Evolutionary conservation across 306 rosid species (phyloP).

Genomic region (Cyamopsis tetragonoloba): DNA sequence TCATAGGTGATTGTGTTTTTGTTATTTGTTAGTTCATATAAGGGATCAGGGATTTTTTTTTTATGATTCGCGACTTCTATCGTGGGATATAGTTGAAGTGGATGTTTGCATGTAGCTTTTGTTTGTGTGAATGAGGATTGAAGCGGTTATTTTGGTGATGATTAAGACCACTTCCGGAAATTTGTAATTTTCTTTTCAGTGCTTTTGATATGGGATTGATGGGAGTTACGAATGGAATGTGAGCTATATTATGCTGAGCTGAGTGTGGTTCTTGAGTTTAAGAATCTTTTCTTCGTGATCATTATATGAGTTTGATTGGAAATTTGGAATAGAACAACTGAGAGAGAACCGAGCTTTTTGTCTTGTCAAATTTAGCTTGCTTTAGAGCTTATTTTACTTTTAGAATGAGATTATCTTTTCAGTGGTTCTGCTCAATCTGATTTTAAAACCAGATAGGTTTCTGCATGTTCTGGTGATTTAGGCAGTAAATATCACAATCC

Average conservation of each 20-base stretch:
- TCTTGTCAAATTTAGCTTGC: background rate
- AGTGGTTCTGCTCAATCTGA: background rate
- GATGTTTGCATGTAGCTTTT: slow-evolving; percentile 13
- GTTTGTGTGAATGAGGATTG: background rate
- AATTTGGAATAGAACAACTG: background rate
- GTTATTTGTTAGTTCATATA: background rate
- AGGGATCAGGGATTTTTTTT: too few relatives aligned
- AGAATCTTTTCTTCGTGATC: background rate
- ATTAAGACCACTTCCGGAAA: background rate
- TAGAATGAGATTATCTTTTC: too few relatives aligned
- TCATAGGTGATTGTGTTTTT: background rate
- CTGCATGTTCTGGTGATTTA: background rate
- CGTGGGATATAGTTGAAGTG: background rate
- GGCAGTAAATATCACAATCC: background rate
- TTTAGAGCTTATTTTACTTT: background rate
- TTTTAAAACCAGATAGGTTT: background rate
- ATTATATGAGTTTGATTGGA: background rate
- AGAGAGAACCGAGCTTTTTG: background rate
- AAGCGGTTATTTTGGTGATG: slow-evolving; percentile 12
- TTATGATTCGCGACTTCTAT: slow-evolving; percentile 4
- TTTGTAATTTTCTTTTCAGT: background rate
- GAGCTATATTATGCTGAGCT: background rate
- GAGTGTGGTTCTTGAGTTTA: background rate
- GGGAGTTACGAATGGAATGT: slow-evolving; percentile 2
- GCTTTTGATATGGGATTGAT: background rate